Base-by-base conservation (phyloP, 352 stramenopile genomes). In the Phytopythium kandeliae region DNA sequence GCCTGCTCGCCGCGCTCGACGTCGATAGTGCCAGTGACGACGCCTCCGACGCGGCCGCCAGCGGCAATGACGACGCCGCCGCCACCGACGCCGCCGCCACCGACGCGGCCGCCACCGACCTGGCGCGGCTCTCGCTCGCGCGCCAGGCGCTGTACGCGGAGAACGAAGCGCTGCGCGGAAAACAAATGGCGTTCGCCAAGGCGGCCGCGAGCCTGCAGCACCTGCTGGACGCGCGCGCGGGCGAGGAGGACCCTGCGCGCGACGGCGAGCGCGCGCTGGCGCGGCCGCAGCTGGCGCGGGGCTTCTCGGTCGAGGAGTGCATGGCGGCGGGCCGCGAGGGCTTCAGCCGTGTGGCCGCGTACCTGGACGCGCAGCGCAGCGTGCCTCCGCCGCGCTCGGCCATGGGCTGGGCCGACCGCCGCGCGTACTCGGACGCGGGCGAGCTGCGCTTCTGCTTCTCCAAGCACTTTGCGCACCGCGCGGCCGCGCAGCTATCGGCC, bases 131-230 rank as follows among this genome's bases (percentile, higher is more conserved):
- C 24, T 53, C 66, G 38, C 63, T 58, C 28, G 61, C 63, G 24
- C 61, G 67, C 12, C 71, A 72, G 45, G 52, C 43, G 21, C 46
- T 79, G 38, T 74, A 76, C 38, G 62, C 59, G 46, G 69, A 79
- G 55, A 79, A 79, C 40, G 66, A 76, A 40, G 59, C 51, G n/a
- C 58, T 79, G 25, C 57, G 69, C 11, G 40, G 50, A 7, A 45
- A 60, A 16, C 53, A 68, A 19, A 76, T 76, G 63, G 60, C 53
- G 9, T 68, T 76, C 46, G 60, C 64, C 54, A 79, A 79, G 55
- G 67, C 60, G 17, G 69, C 74, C 52, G 61, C 63, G 6, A 79
- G 64, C 52, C 58, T 79, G 47, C 66, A 79, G 43, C 66, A 76
- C 46, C 53, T 79, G 22, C 43, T 79, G 49, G 69, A 76, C 43